Evolutionary conservation across 2,329 filamentous ascomycete genomes (phyloP).

Genomic region (Trichoderma aggressivum): DNA sequence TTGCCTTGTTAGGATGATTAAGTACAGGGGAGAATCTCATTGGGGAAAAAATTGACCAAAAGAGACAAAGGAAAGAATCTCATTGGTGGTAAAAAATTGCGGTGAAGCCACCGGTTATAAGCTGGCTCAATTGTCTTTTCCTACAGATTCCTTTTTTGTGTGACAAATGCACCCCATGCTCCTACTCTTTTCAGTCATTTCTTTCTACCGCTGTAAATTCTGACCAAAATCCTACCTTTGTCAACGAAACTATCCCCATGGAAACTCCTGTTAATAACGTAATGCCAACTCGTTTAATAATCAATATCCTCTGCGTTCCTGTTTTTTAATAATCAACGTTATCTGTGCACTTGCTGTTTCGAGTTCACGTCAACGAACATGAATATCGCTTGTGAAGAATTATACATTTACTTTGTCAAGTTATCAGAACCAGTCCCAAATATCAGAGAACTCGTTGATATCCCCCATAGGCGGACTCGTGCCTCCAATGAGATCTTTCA

Average conservation of each 20-base stretch:
- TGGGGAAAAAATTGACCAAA: neutral
- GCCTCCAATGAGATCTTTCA: neutral
- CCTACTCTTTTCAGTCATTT: neutral
- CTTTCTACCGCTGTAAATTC: neutral
- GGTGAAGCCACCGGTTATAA: neutral
- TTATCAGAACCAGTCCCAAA: conserved; percentile 1
- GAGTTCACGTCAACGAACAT: neutral
- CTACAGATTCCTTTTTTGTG: neutral
- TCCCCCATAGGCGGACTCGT: neutral
- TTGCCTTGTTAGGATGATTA: neutral
- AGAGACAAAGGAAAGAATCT: neutral
- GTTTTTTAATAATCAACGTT: neutral
- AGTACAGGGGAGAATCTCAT: neutral
- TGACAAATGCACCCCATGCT: neutral
- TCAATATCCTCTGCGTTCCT: no score
- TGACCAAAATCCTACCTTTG: neutral
- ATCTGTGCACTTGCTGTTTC: neutral
- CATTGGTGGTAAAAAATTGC: neutral
- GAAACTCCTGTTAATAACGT: neutral
- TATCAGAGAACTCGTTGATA: neutral
- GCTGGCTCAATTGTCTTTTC: neutral
- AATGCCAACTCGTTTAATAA: neutral
- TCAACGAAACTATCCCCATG: neutral
- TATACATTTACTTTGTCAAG: neutral
- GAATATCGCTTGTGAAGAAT: neutral